Evolutionary conservation across 1,139 yeast genomes (phyloP), one percentile per base, ranked within the genome.

Genomic region (Suhomyces maxii): DNA sequence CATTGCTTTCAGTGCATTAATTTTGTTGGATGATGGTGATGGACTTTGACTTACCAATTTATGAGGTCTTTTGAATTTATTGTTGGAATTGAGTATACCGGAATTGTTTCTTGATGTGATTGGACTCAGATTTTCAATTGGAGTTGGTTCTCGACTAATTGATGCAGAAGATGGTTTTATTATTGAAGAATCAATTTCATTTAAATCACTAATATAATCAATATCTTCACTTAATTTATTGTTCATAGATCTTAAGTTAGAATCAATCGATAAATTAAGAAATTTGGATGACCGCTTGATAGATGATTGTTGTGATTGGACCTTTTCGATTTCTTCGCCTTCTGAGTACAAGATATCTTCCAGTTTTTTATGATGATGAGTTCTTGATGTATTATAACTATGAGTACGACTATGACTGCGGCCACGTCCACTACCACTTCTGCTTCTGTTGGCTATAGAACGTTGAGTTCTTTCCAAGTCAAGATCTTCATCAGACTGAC

Each of bases 1-100:
- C 44, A 46, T 36, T 9, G 48, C 39, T 28, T 52, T 52, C 37
- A 45, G 47, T 5, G 49, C 45, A 35, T 37, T 42, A 6, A 45
- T 37, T 26, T 48, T 50, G 37, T 48, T 48, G 6, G 69, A 58
- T n/a, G 69, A 60, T 3, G 78, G 78, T 7, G 79, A 72, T 3
- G 79, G 79, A 9, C 75, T 69, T 53, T 73, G 79, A 50, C 76
- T 70, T 14, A 74, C 73, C 42, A 76, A 60, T 49, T 72, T 70
- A 50, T 77, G 80, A 1, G 80, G 77, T 36, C 80, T 64, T 51
- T 77, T 77, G 53, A 71, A 75, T 51, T 73, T 74, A 51, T 74
- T 74, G 39, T 54, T 37, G 7, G 48, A 14, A 28, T 32, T 41
- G 18, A 36, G 49, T 60, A 36, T 47, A 52, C 50, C 44, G 1